Base-by-base conservation (phyloP, 1,284 basidiomycete species). In the Ceratobasidium sp. region DNA sequence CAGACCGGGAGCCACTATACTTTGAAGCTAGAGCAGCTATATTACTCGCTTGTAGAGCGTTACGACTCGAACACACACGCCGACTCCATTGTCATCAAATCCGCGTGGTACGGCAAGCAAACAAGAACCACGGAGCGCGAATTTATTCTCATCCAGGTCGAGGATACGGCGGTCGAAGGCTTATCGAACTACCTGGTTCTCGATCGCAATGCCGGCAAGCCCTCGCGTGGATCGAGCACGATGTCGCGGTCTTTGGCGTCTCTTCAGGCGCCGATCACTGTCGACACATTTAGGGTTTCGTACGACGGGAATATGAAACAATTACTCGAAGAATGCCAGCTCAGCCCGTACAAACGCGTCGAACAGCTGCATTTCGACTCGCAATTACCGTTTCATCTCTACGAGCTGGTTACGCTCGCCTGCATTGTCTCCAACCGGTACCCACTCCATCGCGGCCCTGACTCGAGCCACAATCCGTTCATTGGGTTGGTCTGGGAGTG, bases 271-370 rank as follows among this genome's bases (percentile, higher is more conserved):
- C 15, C 29, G n/a, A 44, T 29, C 2, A 44, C 60, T 2, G 22
- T n/a, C 41, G 60, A 63, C 41, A n/a, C 15, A 17, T 63, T 63
- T 45, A 44, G 22, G 22, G 57, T 60, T 36, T 24, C 57, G 57
- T 36, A 60, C 19, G 31, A 60, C 31, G 57, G 57, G 7, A 36
- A 36, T 17, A n/a, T 31, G 31, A 36, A 36, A 36, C 31, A 60
- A 22, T 33, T 60, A 22, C 31, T 60, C 19, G 19, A 60, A 6
- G 57, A 60, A 22, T 60, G 57, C 41, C 24, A 60, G 14, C 57
- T 60, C n/a, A 33, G 6, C 22, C 31, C 57, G 5, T 36, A 41
- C 29, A 60, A 60, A 41, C 36, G 31, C 29, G 8, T 36, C 14
- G 57, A 60, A 60, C 57, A 33, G 2, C 5, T 60, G 9, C 24